Evolutionary conservation across 495 filamentous ascomycete species (phyloP).

Genomic region (Xylaria sp.): DNA sequence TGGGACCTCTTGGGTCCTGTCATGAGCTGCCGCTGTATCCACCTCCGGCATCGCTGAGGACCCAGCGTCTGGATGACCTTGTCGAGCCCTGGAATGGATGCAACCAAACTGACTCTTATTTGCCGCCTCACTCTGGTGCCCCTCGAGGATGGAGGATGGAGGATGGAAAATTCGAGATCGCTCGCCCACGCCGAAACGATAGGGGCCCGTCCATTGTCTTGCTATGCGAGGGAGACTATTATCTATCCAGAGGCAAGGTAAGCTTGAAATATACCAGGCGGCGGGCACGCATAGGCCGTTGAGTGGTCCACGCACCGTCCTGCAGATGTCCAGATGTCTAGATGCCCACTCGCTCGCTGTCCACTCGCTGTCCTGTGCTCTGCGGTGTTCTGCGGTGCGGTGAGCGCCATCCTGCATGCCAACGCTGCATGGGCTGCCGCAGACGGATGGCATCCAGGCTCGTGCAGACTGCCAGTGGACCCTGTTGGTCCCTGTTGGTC

Average conservation of each 20-base stretch:
- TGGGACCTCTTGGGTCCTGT: background rate
- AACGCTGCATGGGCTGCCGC: constrained; percentile 9
- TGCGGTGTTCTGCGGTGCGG: constrained; percentile 4
- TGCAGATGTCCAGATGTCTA: background rate
- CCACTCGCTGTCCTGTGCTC: no score
- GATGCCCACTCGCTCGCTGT: no score
- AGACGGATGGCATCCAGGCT: constrained; percentile 10
- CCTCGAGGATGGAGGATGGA: background rate
- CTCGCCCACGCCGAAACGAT: background rate
- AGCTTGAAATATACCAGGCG: constrained; percentile 3
- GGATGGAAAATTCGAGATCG: background rate
- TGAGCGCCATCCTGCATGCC: constrained; percentile 23
- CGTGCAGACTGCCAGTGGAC: background rate
- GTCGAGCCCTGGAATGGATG: background rate
- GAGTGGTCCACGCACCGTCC: constrained; percentile 6
- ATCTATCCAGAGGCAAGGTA: background rate
- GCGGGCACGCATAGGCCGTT: constrained; percentile 1
- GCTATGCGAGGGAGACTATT: no score
- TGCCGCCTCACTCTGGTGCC: constrained; percentile 21
- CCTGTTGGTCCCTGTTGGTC: constrained; percentile 1
- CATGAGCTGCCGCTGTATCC: constrained; percentile 9
- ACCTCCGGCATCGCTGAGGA: constrained; percentile 26
- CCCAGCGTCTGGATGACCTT: background rate
- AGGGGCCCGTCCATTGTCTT: no score
- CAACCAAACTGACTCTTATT: constrained; percentile 13